These are phyloP conservation scores for Sugiyamaella smithiae DNA, from an alignment of 805 yeast genomes.

Conservation along the genomic window DNA sequence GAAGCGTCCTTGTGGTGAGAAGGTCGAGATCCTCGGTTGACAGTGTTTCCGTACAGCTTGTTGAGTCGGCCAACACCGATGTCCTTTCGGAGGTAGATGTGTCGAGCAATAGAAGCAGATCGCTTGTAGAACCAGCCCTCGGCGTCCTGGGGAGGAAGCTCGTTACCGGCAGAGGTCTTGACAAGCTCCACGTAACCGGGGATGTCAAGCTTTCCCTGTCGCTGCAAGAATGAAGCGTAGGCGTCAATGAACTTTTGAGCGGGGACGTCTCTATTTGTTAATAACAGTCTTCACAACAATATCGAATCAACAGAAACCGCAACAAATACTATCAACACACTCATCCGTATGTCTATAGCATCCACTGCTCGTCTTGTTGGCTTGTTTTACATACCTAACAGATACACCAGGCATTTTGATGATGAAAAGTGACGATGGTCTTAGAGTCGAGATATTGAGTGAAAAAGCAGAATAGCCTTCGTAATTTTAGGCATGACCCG, in stretches of 20 bases:
- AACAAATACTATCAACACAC: no score
- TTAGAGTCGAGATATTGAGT: slow-evolving; percentile 3
- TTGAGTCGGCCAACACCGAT: slow-evolving; percentile 99
- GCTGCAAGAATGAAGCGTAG: slow-evolving; percentile 99
- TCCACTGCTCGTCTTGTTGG: slow-evolving; percentile 44
- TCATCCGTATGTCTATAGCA: not conserved
- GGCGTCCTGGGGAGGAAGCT: slow-evolving; percentile 99
- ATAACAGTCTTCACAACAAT: slow-evolving; percentile 20
- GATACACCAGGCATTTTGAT: slow-evolving; percentile 88
- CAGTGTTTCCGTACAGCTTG: slow-evolving; percentile 99
- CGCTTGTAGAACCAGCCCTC: slow-evolving; percentile 99
- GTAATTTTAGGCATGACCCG: not conserved
- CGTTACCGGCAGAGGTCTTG: slow-evolving; percentile 98
- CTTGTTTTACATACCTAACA: slow-evolving; percentile 97
- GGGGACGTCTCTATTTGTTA: slow-evolving; percentile 93
- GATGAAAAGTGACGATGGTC: slow-evolving; percentile 8
- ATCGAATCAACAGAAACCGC: no score
- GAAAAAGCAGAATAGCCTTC: slow-evolving; percentile 1
- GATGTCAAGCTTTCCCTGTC: slow-evolving; percentile 99
- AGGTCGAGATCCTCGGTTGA: slow-evolving; percentile 99
- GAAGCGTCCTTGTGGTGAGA: slow-evolving; percentile 98
- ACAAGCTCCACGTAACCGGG: slow-evolving; percentile 99
- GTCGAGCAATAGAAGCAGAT: slow-evolving; percentile 99
- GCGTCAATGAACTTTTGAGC: slow-evolving; percentile 99
- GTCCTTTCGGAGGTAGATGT: slow-evolving; percentile 98